Conservation (phyloP, 306 rosid species). For the Cicer chorassanicum region DNA sequence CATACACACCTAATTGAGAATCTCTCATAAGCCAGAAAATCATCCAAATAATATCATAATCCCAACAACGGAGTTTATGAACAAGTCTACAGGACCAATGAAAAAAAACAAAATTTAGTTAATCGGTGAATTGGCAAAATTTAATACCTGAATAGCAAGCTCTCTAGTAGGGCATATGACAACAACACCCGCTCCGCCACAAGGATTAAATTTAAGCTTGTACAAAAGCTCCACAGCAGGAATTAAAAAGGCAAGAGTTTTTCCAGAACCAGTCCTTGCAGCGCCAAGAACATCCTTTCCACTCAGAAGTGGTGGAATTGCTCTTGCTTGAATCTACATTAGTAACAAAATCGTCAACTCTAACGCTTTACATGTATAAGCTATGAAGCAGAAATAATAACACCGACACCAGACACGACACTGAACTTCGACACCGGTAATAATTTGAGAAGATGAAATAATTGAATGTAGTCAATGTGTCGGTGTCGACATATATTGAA, state of each 20-base stretch:
- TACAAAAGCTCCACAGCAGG: constrained; percentile 89
- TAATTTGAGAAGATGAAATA: no score
- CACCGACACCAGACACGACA: no score
- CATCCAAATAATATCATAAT: background rate
- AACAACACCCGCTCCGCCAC: constrained; percentile 81
- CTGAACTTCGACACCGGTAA: no score
- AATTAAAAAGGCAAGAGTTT: constrained; percentile 88
- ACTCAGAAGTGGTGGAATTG: constrained; percentile 70
- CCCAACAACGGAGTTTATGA: background rate
- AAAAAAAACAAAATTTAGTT: background rate
- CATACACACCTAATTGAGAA: background rate
- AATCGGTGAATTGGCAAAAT: background rate
- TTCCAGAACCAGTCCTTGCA: constrained; percentile 98
- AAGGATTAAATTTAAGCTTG: constrained; percentile 63
- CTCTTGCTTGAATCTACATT: constrained; percentile 85
- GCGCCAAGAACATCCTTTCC: constrained; percentile 97
- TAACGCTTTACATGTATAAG: background rate
- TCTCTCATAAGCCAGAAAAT: background rate
- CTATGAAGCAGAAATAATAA: no score
- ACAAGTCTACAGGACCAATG: background rate
- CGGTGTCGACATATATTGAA: no score
- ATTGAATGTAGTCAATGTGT: no score
- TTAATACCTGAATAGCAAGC: constrained; percentile 87
- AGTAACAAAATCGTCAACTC: constrained; percentile 12
- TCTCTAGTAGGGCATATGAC: constrained; percentile 94